Evolutionary conservation across 768 basidiomycete species (phyloP).

Genomic region (Hemileccinum impolitum): DNA sequence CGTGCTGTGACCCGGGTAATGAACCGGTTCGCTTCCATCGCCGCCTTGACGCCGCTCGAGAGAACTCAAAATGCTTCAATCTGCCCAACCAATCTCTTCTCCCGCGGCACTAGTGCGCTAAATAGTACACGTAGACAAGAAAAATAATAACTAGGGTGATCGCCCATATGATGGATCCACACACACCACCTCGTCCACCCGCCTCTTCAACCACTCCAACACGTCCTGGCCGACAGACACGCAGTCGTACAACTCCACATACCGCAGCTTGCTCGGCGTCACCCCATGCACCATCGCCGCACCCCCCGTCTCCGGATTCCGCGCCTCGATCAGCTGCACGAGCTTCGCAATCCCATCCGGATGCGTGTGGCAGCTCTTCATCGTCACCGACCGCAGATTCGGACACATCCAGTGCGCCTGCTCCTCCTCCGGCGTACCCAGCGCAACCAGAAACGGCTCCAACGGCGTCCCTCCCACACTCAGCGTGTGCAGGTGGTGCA

Average conservation of each 20-base stretch:
- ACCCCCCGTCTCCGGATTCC: constrained; percentile 54
- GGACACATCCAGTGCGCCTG: constrained; percentile 61
- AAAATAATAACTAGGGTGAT: constrained; percentile 23
- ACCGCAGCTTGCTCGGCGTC: constrained; percentile 50
- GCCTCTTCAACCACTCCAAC: constrained; percentile 58
- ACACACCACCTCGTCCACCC: constrained; percentile 61
- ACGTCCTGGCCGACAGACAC: constrained; percentile 65
- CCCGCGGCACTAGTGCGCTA: constrained; percentile 14
- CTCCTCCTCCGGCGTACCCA: constrained; percentile 62
- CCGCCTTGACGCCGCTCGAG: too few species aligned
- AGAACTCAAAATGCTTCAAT: too few species aligned
- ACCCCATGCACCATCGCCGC: constrained; percentile 40
- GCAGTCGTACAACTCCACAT: constrained; percentile 67
- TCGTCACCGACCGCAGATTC: constrained; percentile 51
- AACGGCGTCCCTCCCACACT: constrained; percentile 63
- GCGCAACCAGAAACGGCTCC: constrained; percentile 57
- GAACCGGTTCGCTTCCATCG: too few species aligned
- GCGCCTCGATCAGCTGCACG: constrained; percentile 66
- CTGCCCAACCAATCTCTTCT: not conserved
- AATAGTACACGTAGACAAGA: too few species aligned
- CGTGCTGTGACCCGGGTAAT: too few species aligned
- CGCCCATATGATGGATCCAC: constrained; percentile 54
- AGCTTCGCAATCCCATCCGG: constrained; percentile 64
- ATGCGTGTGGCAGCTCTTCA: constrained; percentile 65
- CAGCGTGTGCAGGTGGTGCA: constrained; percentile 55